Conservation (phyloP, 176 grass and related monocot species). For the Cocos nucifera region DNA sequence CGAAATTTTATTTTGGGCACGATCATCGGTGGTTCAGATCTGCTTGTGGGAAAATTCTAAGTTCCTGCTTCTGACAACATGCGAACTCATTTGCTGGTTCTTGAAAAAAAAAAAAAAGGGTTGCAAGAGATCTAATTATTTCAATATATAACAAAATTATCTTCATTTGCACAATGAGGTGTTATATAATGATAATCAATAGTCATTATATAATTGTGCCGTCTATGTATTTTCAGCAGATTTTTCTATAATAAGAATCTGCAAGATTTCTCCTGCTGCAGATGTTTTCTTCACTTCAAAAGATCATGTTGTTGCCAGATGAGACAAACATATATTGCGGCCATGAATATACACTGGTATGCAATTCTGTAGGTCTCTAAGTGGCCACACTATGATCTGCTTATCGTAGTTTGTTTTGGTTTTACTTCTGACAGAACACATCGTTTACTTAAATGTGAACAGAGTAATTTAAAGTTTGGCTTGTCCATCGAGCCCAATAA, state of each 20-base stretch:
- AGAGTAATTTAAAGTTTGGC: conserved; percentile 93
- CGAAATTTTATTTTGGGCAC: no score
- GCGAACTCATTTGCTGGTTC: no score
- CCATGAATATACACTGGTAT: conserved; percentile 95
- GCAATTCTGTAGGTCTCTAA: neutral
- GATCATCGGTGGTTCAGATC: no score
- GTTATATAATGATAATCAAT: no score
- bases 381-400: neutral
- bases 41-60: no score
- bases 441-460: no score
- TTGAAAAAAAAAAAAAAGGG: no score
- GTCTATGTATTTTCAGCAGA: neutral
- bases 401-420: conserved; percentile 14
- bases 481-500: conserved; percentile 90
- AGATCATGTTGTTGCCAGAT: conserved; percentile 76
- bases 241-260: neutral
- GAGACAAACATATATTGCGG: conserved; percentile 84
- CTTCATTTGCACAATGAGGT: no score
- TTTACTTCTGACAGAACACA: conserved; percentile 9
- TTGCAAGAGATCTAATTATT: no score
- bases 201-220: no score
- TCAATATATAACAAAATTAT: no score
- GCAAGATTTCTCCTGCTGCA: conserved; percentile 32
- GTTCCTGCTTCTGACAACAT: no score
- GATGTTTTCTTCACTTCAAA: conserved; percentile 83